Evolutionary conservation across 495 filamentous ascomycete species (phyloP), one percentile per base, ranked within the genome.

Genomic region (Aspergillus funiculosus): DNA sequence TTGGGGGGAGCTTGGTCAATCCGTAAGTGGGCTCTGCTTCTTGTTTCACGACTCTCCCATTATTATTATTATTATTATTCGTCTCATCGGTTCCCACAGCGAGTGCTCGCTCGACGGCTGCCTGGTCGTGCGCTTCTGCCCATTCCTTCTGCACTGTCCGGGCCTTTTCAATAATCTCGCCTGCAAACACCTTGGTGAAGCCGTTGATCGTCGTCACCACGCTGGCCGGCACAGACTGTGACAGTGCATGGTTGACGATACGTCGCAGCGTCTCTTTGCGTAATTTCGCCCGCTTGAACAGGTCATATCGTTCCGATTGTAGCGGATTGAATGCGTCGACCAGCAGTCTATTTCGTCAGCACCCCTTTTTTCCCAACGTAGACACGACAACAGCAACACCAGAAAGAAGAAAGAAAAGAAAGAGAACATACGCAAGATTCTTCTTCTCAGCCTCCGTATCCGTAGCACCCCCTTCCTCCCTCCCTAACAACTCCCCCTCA

Each of bases 171-270:
- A 94, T 81, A 40, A 95, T 75, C 39, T 89, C 81, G 37, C 89
- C 88, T 6, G 87, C 77, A 61, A 86, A 94, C 47, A 89, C 75
- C 62, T 95, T 95, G 24, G 84, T 82, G 43, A 86, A 87, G 2
- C 83, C 80, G 38, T 84, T 85, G 54, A 94, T 82, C 18, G 83
- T 86, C 15, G 82, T 82, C 28, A 91, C 81, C 20, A 94, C 83
- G 38, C 77, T 82, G 10, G 78, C 74, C 3, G 87, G 83, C 3
- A 90, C 87, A 14, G 87, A 92, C 62, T 95, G 89, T 1, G 85
- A 89, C 9, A 94, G 81, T 29, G 87, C 89, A 52, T 89, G 86
- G 54, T 95, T 95, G 60, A 87, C 79, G 51, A 89, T 82, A 69
- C 87, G 60, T 13, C 78, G 74, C 7, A 81, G 71, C 1, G 75